Evolutionary conservation across 768 basidiomycete species (phyloP).

Genomic region (Chlorophyllum brunneum): DNA sequence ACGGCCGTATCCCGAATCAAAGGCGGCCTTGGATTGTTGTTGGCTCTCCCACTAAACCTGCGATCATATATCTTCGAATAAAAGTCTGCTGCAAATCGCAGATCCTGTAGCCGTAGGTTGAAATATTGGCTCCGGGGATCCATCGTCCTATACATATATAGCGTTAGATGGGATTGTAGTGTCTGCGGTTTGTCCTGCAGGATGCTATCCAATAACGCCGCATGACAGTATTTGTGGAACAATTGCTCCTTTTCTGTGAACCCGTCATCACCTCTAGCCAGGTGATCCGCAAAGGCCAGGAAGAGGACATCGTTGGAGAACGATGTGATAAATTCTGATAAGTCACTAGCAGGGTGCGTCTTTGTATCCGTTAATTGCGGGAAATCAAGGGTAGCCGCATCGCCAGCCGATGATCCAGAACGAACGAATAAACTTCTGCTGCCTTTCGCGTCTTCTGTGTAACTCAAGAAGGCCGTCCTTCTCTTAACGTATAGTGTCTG

Average conservation of each 20-base stretch:
- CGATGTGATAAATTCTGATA: conserved; percentile 82
- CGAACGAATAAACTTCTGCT: conserved; percentile 89
- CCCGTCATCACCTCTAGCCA: conserved; percentile 55
- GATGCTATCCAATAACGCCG: conserved; percentile 79
- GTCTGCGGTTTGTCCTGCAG: conserved; percentile 86
- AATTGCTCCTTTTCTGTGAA: conserved; percentile 55
- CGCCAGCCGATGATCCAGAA: conserved; percentile 80
- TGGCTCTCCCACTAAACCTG: conserved; percentile 67
- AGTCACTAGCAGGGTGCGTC: conserved; percentile 64
- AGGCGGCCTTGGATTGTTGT: conserved; percentile 61
- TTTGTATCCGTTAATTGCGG: conserved; percentile 68
- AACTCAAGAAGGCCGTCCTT: conserved; percentile 87
- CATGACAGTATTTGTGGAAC: conserved; percentile 72
- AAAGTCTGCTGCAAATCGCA: conserved; percentile 73
- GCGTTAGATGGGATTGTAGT: conserved; percentile 66
- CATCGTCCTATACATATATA: conserved; percentile 68
- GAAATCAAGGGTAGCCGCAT: conserved; percentile 82
- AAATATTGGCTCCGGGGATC: conserved; percentile 55
- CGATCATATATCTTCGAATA: conserved; percentile 73
- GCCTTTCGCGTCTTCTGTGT: conserved; percentile 90
- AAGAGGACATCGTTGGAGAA: conserved; percentile 81
- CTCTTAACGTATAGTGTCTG: conserved; percentile 92
- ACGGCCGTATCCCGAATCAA: conserved; percentile 72
- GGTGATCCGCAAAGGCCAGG: conserved; percentile 76
- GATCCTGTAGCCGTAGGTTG: conserved; percentile 66